phyloP scores from a whole-genome alignment of 257 asterid genomes.

The Nicotiana undulata region DNA sequence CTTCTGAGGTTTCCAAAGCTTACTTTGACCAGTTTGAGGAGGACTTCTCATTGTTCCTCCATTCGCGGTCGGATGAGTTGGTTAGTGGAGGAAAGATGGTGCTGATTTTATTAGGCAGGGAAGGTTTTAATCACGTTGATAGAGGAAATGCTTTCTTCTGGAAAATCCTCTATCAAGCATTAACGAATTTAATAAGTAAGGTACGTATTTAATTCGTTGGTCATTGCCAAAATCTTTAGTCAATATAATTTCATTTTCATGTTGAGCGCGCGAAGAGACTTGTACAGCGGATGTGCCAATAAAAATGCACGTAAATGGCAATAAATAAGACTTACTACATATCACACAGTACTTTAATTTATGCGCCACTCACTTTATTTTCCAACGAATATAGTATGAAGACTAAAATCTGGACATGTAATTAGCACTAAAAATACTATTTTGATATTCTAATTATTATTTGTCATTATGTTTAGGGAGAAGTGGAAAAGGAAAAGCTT shows the following conservation, averaged over 20 bases:
- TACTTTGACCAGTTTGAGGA: slow-evolving; percentile 52
- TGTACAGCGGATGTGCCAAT: no score
- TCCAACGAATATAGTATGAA: no score
- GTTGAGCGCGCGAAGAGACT: no score
- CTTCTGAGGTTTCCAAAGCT: slow-evolving; percentile 39
- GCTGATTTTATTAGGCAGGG: slow-evolving; percentile 57
- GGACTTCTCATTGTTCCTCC: slow-evolving; percentile 60
- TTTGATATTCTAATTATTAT: not conserved
- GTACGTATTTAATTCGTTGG: slow-evolving; percentile 11
- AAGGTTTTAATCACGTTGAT: slow-evolving; percentile 39
- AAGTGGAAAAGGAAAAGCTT: slow-evolving; percentile 43
- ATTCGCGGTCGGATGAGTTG: slow-evolving; percentile 55
- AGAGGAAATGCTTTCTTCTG: slow-evolving; percentile 64
- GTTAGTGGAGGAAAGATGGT: slow-evolving; percentile 76
- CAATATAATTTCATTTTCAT: not conserved
- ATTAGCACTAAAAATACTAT: not conserved
- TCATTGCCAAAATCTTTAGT: not conserved
- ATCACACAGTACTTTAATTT: not conserved
- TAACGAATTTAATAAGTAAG: slow-evolving; percentile 43
- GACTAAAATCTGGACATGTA: not conserved
- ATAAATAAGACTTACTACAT: no score
- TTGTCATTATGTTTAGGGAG: slow-evolving; percentile 40
- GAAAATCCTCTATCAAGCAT: slow-evolving; percentile 59
- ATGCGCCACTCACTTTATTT: not conserved
- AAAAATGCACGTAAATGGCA: not conserved